A percentile compares a stretch with the other conserved stretches of the same genome.
phyloP scores from a whole-genome alignment of 805 yeast genomes.

The Suhomyces canberraensis region DNA sequence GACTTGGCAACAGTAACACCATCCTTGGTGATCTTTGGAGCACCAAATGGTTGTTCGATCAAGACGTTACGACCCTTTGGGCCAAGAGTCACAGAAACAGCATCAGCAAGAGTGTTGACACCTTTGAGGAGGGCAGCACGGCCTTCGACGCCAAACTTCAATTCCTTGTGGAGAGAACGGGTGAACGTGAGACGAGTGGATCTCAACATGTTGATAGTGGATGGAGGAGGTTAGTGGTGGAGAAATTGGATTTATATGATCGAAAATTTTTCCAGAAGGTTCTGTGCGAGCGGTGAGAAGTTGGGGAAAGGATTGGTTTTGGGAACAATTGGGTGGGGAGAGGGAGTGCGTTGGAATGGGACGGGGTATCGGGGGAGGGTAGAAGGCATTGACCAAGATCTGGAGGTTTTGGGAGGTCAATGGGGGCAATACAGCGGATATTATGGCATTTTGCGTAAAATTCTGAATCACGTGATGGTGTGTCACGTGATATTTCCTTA shows the following conservation, averaged over 20 bases:
- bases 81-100: constrained; percentile 94
- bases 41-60: constrained; percentile 93
- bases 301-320: too few species aligned
- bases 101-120: constrained; percentile 92
- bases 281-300: constrained; percentile 8
- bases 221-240: background rate
- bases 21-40: constrained; percentile 98
- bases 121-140: constrained; percentile 92
- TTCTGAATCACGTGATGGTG: too few species aligned
- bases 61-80: constrained; percentile 97
- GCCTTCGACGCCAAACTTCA: constrained; percentile 96
- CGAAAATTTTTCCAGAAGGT: constrained; percentile 14
- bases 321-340: background rate
- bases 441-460: too few species aligned
- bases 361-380: background rate
- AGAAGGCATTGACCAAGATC: too few species aligned
- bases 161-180: constrained; percentile 72
- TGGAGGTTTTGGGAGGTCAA: too few species aligned
- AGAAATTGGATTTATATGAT: background rate
- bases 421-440: too few species aligned
- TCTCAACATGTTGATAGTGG: constrained; percentile 45
- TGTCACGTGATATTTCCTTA: too few species aligned
- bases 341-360: background rate
- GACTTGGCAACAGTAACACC: constrained; percentile 97
- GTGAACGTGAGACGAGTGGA: constrained; percentile 42